Percentiles rank a stretch among this genome's conserved stretches.
Evolutionary conservation across 2,329 filamentous ascomycete genomes (phyloP).

Genomic region (Hypoxylon sp.): DNA sequence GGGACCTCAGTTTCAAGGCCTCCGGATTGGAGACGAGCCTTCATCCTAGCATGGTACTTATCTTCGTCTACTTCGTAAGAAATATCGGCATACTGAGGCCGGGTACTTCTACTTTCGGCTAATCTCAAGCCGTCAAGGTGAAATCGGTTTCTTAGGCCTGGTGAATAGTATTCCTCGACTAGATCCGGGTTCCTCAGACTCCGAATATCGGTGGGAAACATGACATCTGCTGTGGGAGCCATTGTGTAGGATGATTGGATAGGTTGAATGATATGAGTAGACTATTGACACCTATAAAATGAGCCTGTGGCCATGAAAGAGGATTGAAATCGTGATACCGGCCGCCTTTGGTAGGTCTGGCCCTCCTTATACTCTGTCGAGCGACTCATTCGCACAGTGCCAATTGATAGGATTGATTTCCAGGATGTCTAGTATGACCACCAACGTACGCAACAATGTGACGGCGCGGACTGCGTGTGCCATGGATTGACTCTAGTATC

Average conservation of each 20-base stretch:
- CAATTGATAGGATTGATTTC: not conserved
- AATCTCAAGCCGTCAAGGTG: slow-evolving; percentile 2
- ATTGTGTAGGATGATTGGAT: not conserved
- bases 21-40: not conserved
- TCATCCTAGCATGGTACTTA: slow-evolving; percentile 1
- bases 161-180: slow-evolving; percentile 11
- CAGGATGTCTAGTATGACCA: not conserved
- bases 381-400: not conserved
- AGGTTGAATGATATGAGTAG: not conserved
- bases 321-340: not conserved
- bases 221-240: slow-evolving; percentile 17
- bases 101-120: not conserved
- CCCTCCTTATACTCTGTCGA: not conserved
- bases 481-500: not conserved
- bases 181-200: slow-evolving; percentile 11
- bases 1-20: slow-evolving; percentile 12
- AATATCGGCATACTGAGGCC: slow-evolving; percentile 1
- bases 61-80: slow-evolving; percentile 5
- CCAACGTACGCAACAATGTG: not conserved
- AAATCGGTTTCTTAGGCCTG: slow-evolving; percentile 1
- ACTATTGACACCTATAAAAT: not conserved
- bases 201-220: slow-evolving; percentile 13
- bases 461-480: not conserved
- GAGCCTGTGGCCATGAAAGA: not conserved
- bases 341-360: not conserved